A percentile compares a stretch with the other conserved stretches of the same genome.
phyloP scores from a whole-genome alignment of 495 filamentous ascomycete species.

The Neurospora sp. region DNA sequence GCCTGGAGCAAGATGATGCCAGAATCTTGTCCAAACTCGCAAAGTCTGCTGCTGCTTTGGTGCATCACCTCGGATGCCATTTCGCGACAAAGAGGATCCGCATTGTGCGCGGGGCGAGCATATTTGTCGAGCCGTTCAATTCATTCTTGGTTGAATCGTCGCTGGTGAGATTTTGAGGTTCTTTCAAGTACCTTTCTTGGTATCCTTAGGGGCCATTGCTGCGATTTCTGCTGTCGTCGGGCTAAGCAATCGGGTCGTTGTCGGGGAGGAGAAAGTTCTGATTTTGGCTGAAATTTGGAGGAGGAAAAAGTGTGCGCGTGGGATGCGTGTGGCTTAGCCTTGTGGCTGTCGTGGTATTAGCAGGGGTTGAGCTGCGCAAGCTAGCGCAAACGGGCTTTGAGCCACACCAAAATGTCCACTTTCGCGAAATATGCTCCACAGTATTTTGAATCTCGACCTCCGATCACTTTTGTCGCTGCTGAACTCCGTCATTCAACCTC shows the following conservation, averaged over 20 bases:
- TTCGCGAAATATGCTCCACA: not conserved
- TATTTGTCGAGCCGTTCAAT: slow-evolving; percentile 11
- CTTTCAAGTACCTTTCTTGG: slow-evolving; percentile 56
- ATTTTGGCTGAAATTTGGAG: slow-evolving; percentile 5
- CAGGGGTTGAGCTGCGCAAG: slow-evolving; percentile 1
- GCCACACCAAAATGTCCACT: not conserved
- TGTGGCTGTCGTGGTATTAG: not conserved
- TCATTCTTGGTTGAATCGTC: slow-evolving; percentile 6
- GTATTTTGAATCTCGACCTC: not conserved
- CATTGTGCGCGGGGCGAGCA: slow-evolving; percentile 28
- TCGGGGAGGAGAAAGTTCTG: slow-evolving; percentile 6
- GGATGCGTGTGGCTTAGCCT: slow-evolving; percentile 5
- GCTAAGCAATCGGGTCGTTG: slow-evolving; percentile 18
- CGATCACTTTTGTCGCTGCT: slow-evolving; percentile 3
- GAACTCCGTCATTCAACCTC: not conserved
- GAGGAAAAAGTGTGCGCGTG: slow-evolving; percentile 16
- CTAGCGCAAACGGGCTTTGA: not conserved
- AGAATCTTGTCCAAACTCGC: slow-evolving; percentile 39
- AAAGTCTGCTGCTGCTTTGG: slow-evolving; percentile 52
- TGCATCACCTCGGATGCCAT: slow-evolving; percentile 24
- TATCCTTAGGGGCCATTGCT: slow-evolving; percentile 64
- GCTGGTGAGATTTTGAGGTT: not conserved
- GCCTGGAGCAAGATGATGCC: slow-evolving; percentile 22
- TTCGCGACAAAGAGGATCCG: slow-evolving; percentile 16
- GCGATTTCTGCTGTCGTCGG: slow-evolving; percentile 36